phyloP scores from a whole-genome alignment of 2,329 filamentous ascomycete genomes.

The Calonectria pteridis region DNA sequence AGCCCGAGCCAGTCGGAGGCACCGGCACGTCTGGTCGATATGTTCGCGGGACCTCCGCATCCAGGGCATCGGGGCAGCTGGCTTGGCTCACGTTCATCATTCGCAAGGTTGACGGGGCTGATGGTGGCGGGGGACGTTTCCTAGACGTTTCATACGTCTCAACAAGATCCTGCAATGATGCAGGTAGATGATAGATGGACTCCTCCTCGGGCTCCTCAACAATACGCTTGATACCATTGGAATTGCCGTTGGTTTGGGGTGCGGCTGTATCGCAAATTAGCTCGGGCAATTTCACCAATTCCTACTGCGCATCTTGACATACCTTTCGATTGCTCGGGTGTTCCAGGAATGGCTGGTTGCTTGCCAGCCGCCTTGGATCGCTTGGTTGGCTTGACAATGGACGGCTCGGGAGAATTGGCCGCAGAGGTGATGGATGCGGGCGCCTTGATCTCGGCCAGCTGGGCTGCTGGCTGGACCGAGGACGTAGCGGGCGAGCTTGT shows the following conservation, averaged over 20 bases:
- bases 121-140: slow-evolving; percentile 71
- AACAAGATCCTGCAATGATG: slow-evolving; percentile 88
- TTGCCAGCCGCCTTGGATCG: slow-evolving; percentile 61
- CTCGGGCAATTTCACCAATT: neutral
- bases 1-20: slow-evolving; percentile 80
- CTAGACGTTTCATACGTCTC: slow-evolving; percentile 91
- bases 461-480: slow-evolving; percentile 60
- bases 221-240: slow-evolving; percentile 64
- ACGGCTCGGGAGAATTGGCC: slow-evolving; percentile 39
- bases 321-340: slow-evolving; percentile 61
- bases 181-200: slow-evolving; percentile 92
- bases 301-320: slow-evolving; percentile 28
- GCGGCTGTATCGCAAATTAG: slow-evolving; percentile 42
- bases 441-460: slow-evolving; percentile 51
- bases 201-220: slow-evolving; percentile 70
- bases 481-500: slow-evolving; percentile 66
- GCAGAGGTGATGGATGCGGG: slow-evolving; percentile 41
- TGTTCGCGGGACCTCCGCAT: slow-evolving; percentile 84
- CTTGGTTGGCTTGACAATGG: slow-evolving; percentile 50
- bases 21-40: slow-evolving; percentile 88
- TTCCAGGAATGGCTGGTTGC: slow-evolving; percentile 55
- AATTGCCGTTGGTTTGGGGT: slow-evolving; percentile 63
- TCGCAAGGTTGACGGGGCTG: slow-evolving; percentile 76
- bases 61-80: slow-evolving; percentile 79
- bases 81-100: slow-evolving; percentile 82